These are phyloP conservation scores for Phytophthora constricta DNA, from an alignment of 352 stramenopile genomes.

Conservation along the genomic window DNA sequence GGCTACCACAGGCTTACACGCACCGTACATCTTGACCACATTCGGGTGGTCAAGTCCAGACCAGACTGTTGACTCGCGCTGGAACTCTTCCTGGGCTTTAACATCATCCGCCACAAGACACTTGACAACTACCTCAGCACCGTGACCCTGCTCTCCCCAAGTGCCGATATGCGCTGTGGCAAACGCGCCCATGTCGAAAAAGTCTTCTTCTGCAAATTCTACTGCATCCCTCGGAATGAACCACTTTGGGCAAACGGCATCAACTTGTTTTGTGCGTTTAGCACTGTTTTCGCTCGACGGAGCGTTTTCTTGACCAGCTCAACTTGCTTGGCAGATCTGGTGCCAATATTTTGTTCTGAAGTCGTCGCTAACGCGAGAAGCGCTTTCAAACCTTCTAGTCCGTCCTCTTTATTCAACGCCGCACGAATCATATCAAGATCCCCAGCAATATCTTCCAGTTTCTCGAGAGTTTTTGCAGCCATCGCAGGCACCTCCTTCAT, in stretches of 20 bases:
- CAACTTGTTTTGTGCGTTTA: too few relatives aligned
- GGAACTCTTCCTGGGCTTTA: constrained; percentile 14
- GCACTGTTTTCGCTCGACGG: too few relatives aligned
- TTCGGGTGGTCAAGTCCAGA: constrained; percentile 34
- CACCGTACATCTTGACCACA: constrained; percentile 40
- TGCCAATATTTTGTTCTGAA: too few relatives aligned
- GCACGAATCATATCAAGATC: too few relatives aligned
- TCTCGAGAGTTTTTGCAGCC: too few relatives aligned
- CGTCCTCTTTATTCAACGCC: too few relatives aligned
- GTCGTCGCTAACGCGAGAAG: too few relatives aligned
- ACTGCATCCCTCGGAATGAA: constrained; percentile 26
- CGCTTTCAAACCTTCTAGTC: too few relatives aligned
- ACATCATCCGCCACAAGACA: constrained; percentile 17
- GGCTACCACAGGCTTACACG: constrained; percentile 30
- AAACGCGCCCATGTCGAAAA: constrained; percentile 16
- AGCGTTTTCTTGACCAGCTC: too few relatives aligned
- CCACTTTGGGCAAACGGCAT: constrained; percentile 12
- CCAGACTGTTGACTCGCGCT: constrained; percentile 42
- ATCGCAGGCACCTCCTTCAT: too few relatives aligned
- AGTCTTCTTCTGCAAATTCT: constrained; percentile 8
- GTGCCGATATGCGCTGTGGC: constrained; percentile 14
- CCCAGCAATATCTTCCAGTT: too few relatives aligned
- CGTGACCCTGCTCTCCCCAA: constrained; percentile 18
- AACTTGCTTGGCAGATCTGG: too few relatives aligned
- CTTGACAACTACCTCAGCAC: constrained; percentile 38